Evolutionary conservation across 2,329 filamentous ascomycete genomes (phyloP), one percentile per base, ranked within the genome.

Genomic region (Myriosclerotinia duriaeana): DNA sequence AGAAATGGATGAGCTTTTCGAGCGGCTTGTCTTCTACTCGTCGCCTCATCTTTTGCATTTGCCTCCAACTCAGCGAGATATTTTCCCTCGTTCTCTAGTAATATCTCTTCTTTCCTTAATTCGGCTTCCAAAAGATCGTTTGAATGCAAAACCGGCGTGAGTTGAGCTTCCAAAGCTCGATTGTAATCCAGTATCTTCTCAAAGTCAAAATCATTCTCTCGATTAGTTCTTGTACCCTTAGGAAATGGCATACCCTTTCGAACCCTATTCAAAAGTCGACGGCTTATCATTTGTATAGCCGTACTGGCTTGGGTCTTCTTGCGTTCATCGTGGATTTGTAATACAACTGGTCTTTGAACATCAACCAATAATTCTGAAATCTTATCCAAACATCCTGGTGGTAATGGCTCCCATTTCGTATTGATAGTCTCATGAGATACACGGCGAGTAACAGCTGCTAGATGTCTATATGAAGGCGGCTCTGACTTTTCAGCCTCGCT

Each of bases 341-440:
- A 81, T 15, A 90, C 80, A 54, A 90, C 84, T 17, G 88, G 85
- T 20, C 84, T 83, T 71, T 87, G 85, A 61, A 86, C 83, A 70
- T 87, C 82, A 30, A 81, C 78, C 42, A 92, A 78, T 38, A 90
- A 80, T 20, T 79, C 76, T 22, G 80, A 78, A n/a, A 89, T 81
- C 62, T 83, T 82, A 9, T 82, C 78, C 65, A 89, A 77, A 53
- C 87, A 85, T 34, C 80, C 77, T 8, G 78, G 75, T 5, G 85
- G 80, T 6, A 91, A 80, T 7, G 84, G 80, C 3, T 81, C 79
- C 89, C 89, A 92, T 74, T 89, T 91, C 53, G 87, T 79, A 53
- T 89, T 83, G 67, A 96, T 89, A 48, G 82, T 84, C 38, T 84
- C 82, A 68, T 83, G 84, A n/a, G 87, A 84, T 53, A 92, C 80